Conservation (phyloP, 805 yeast species). For the Metschnikowia reukaufii region DNA sequence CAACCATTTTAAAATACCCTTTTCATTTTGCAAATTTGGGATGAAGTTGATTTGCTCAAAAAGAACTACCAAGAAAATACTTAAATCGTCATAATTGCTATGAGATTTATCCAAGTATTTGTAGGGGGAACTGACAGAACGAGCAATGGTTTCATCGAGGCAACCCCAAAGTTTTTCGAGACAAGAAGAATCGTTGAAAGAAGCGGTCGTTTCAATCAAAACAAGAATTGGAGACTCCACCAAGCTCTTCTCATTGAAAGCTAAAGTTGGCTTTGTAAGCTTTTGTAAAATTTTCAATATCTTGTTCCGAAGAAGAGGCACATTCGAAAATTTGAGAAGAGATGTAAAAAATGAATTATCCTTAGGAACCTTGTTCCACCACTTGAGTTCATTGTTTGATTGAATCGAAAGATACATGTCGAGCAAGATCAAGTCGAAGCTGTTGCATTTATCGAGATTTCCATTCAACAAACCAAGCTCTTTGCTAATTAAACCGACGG, state of each 20-base stretch:
- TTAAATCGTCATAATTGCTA: slow-evolving; percentile 27
- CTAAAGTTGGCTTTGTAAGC: slow-evolving; percentile 15
- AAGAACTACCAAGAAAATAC: slow-evolving; percentile 37
- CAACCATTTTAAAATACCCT: slow-evolving; percentile 47
- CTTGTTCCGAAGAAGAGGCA: slow-evolving; percentile 13
- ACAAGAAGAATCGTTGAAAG: slow-evolving; percentile 9
- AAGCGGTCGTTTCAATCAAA: slow-evolving; percentile 49
- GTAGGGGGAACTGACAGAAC: slow-evolving; percentile 75
- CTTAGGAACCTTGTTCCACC: slow-evolving; percentile 63
- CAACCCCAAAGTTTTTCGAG: slow-evolving; percentile 52
- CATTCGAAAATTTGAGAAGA: slow-evolving; percentile 47
- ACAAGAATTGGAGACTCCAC: slow-evolving; percentile 56
- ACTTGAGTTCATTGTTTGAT: slow-evolving; percentile 64
- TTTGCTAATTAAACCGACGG: slow-evolving; percentile 9
- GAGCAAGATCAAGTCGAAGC: slow-evolving; percentile 57
- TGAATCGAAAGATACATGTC: slow-evolving; percentile 56
- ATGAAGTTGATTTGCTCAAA: slow-evolving; percentile 71
- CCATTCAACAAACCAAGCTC: slow-evolving; percentile 7
- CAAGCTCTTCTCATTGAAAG: slow-evolving; percentile 26
- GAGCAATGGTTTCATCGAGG: slow-evolving; percentile 72
- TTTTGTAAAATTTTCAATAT: slow-evolving; percentile 14
- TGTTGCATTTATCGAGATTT: slow-evolving; percentile 33
- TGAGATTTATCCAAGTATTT: slow-evolving; percentile 68
- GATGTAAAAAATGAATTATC: slow-evolving; percentile 66
- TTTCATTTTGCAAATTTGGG: slow-evolving; percentile 22